Conservation (phyloP, 495 filamentous ascomycete genomes). For the Trichoderma orchidacearum region DNA sequence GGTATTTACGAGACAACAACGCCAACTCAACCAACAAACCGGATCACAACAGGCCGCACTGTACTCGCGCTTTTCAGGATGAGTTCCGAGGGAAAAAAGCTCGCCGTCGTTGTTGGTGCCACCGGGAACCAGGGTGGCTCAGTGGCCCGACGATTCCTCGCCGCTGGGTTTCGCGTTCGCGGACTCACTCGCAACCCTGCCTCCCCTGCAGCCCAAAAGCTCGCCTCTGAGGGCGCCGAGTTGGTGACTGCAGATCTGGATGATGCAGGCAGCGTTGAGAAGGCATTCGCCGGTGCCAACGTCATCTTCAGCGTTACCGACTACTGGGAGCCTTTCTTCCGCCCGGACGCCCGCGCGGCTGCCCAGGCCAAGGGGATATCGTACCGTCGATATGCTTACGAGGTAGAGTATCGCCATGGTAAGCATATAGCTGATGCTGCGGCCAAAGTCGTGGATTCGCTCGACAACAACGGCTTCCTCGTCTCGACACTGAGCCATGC, state of each 20-base stretch:
- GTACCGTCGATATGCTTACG: conserved; percentile 28
- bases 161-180: conserved; percentile 21
- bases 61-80: too few relatives aligned
- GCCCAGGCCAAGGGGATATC: conserved; percentile 13
- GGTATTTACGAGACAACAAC: too few relatives aligned
- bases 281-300: conserved; percentile 29
- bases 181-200: conserved; percentile 32
- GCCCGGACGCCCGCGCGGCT: conserved; percentile 13
- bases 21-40: too few relatives aligned
- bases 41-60: too few relatives aligned
- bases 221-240: conserved; percentile 25
- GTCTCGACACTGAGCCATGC: conserved; percentile 27
- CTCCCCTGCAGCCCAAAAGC: conserved; percentile 19
- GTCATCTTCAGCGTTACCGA: conserved; percentile 37
- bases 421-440: conserved; percentile 41
- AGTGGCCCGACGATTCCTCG: conserved; percentile 24
- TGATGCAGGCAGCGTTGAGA: conserved; percentile 19
- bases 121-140: conserved; percentile 33
- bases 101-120: conserved; percentile 24
- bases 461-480: conserved; percentile 31
- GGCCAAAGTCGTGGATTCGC: conserved; percentile 23
- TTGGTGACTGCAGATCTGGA: conserved; percentile 29
- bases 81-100: conserved; percentile 9
- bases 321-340: conserved; percentile 34
- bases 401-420: conserved; percentile 33